phyloP scores from a whole-genome alignment of 768 basidiomycete species.

The Russula sp. region DNA sequence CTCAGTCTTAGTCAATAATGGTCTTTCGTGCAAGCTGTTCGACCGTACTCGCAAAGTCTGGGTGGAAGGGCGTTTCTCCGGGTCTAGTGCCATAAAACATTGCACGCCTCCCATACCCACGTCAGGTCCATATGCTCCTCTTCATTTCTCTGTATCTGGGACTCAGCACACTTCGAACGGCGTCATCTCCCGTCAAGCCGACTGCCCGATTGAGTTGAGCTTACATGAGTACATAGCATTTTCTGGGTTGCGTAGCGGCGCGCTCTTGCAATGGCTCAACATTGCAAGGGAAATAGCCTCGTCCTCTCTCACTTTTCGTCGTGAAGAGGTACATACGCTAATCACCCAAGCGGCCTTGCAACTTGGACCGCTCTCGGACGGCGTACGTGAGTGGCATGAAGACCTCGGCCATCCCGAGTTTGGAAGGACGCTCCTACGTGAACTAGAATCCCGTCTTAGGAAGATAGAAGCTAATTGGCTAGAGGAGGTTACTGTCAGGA shows the following conservation, averaged over 20 bases:
- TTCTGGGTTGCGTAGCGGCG: slow-evolving; percentile 40
- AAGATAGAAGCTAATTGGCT: background rate
- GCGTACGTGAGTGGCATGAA: background rate
- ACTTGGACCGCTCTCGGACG: background rate
- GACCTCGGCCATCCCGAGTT: background rate
- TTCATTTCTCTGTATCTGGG: background rate
- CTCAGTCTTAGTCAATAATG: background rate
- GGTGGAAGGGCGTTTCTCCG: background rate
- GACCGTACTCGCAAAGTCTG: background rate
- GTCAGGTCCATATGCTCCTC: background rate
- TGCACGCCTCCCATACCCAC: background rate
- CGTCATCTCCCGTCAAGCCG: slow-evolving; percentile 24
- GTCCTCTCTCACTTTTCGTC: background rate
- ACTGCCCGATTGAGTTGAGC: background rate
- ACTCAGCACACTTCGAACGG: background rate
- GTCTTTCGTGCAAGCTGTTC: background rate
- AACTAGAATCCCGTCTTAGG: background rate
- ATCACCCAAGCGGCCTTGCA: background rate
- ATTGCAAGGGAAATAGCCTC: slow-evolving; percentile 9
- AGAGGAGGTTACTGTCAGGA: background rate
- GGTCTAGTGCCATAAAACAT: background rate
- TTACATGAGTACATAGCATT: slow-evolving; percentile 45
- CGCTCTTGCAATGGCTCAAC: slow-evolving; percentile 44
- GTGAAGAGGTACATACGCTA: background rate
- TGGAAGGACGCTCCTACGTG: background rate